Conservation (phyloP, 1,284 basidiomycete species). For the Dichomitus squalens region DNA sequence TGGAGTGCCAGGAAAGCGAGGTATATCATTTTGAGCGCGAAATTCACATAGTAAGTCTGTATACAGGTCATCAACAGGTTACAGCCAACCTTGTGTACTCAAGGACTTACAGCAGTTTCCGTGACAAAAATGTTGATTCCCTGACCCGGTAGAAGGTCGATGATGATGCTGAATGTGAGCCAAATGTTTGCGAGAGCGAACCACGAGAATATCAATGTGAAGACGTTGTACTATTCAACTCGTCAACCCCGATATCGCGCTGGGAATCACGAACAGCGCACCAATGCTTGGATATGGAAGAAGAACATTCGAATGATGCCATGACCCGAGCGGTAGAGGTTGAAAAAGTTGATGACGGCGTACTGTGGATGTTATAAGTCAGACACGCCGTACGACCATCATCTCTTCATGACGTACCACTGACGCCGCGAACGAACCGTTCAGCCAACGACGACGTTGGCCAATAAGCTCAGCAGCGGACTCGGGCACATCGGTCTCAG, state of each 20-base stretch:
- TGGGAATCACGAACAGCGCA: constrained; percentile 41
- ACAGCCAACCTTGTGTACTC: not conserved
- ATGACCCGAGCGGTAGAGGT: constrained; percentile 85
- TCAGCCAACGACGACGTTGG: constrained; percentile 95
- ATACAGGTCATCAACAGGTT: not conserved
- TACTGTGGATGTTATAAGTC: constrained; percentile 54
- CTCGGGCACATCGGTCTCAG: constrained; percentile 95
- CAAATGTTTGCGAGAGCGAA: constrained; percentile 93
- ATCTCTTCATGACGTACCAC: constrained; percentile 57
- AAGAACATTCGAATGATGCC: constrained; percentile 91
- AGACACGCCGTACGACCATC: not conserved
- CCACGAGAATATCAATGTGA: constrained; percentile 86
- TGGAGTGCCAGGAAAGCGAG: constrained; percentile 83
- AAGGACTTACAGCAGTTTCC: constrained; percentile 52
- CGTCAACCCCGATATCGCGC: not conserved
- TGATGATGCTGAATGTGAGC: constrained; percentile 96
- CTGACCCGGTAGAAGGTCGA: constrained; percentile 80
- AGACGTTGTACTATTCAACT: constrained; percentile 66
- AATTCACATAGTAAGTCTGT: constrained; percentile 91
- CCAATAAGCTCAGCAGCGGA: constrained; percentile 90
- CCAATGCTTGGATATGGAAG: constrained; percentile 90
- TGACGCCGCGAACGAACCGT: constrained; percentile 96
- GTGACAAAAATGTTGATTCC: constrained; percentile 74
- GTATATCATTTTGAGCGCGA: constrained; percentile 86
- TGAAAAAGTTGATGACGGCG: constrained; percentile 93